These are phyloP conservation scores for Atkinsonella texensis DNA, from an alignment of 2,329 filamentous ascomycete species.

Conservation along the genomic window DNA sequence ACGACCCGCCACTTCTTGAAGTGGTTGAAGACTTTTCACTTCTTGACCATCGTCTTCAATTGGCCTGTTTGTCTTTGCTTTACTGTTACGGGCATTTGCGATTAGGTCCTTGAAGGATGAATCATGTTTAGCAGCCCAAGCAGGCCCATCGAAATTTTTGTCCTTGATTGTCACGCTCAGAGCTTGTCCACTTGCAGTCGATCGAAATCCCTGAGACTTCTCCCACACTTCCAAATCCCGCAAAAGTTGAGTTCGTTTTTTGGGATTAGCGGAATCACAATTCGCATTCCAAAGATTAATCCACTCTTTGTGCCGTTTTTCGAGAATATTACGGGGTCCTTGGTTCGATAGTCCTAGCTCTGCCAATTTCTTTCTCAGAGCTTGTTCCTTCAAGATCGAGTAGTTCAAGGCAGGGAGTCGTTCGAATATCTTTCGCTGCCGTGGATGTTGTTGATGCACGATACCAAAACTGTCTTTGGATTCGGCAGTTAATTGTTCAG, in stretches of 20 bases:
- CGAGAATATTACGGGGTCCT: constrained; percentile 58
- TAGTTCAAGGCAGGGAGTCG: constrained; percentile 76
- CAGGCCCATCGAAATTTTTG: constrained; percentile 76
- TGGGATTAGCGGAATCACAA: constrained; percentile 69
- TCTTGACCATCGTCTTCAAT: not conserved
- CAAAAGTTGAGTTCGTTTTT: constrained; percentile 57
- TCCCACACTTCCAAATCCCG: constrained; percentile 82
- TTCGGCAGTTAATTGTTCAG: constrained; percentile 3
- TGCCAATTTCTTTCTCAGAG: constrained; percentile 66
- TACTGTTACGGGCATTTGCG: constrained; percentile 47
- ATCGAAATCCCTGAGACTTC: constrained; percentile 58
- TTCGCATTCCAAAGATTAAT: constrained; percentile 95
- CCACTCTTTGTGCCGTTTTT: constrained; percentile 83
- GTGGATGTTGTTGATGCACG: constrained; percentile 8
- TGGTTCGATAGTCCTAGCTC: constrained; percentile 66
- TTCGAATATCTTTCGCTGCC: constrained; percentile 26
- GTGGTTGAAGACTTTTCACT: not conserved
- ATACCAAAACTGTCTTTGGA: constrained; percentile 12
- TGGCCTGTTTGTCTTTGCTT: constrained; percentile 24
- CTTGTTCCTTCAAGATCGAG: constrained; percentile 67
- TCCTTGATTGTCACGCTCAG: constrained; percentile 52
- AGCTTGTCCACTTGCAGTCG: constrained; percentile 25
- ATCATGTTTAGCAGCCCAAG: constrained; percentile 63
- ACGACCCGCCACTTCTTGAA: not conserved
- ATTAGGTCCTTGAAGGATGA: constrained; percentile 71